Evolutionary conservation across 2,329 filamentous ascomycete species (phyloP), one percentile per base, ranked within the genome.

Genomic region (Rhynchosporium secalis): DNA sequence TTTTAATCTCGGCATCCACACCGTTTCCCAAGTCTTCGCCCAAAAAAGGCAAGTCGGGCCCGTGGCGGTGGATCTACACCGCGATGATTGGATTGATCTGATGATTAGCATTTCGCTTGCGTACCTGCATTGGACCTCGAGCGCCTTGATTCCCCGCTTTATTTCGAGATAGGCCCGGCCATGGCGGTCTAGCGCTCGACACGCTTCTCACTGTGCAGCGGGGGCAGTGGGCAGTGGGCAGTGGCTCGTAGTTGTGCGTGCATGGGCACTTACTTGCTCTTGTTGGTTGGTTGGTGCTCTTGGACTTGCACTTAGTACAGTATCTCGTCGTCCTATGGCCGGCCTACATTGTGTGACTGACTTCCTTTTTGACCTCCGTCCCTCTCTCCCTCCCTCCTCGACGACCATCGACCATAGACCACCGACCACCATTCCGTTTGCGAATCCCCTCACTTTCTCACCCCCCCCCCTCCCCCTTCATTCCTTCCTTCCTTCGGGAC

Each of bases 401-500:
- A 52, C 36, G 47, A 52, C 20, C 20, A 20, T 1, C 20, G 20
- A 20, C 20, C 20, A 20, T 20, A 1, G 20, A 20, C 41, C 33
- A 54, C 20, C 1, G 20, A 20, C 41, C 33, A 54, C 20, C 36
- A 33, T 54, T 61, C 60, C 28, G 58, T 56, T 33, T 26, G 61
- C 38, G 48, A 52, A 64, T 36, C 33, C 33, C 58, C 60, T 36
- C 60, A 26, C 55, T 45, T 47, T 45, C 56, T 49, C 56, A 64
- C 1, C 20, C 1, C 20, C 20, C 20, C 20, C 20, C 20, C 20
- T 20, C 20, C 20, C 1, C 45, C 56, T 20, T 20, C 52, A 26
- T 26, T 56, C 59, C 47, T 43, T 61, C 57, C 67, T 71, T 73
- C 72, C 69, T 72, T 72, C 70, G 71, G 71, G 72, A 73, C 62